Conservation (phyloP, 2,329 filamentous ascomycete species). For the Pseudocercospora fuligena region DNA sequence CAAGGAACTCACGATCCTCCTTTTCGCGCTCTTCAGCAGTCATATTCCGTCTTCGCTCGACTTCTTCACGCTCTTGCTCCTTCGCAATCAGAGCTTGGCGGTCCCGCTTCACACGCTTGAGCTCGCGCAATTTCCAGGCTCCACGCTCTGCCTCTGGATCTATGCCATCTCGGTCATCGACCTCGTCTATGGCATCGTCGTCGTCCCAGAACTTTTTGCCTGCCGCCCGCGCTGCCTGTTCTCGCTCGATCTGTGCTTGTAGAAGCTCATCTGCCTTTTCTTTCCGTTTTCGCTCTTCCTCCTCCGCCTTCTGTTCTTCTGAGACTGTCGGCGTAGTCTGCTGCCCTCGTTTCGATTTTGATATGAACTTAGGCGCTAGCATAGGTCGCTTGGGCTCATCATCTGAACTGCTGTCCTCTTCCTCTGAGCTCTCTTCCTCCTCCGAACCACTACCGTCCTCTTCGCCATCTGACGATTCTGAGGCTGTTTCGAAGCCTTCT, state of each 20-base stretch:
- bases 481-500: slow-evolving; percentile 66
- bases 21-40: slow-evolving; percentile 82
- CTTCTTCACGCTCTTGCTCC: slow-evolving; percentile 84
- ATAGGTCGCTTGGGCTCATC: slow-evolving; percentile 63
- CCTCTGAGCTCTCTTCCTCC: slow-evolving; percentile 55
- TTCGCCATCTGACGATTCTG: slow-evolving; percentile 45
- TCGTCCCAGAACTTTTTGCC: slow-evolving; percentile 89
- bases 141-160: slow-evolving; percentile 88
- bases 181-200: slow-evolving; percentile 67
- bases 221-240: slow-evolving; percentile 73
- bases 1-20: slow-evolving; percentile 81
- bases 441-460: slow-evolving; percentile 45
- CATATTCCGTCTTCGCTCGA: slow-evolving; percentile 85
- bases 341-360: slow-evolving; percentile 62
- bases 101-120: slow-evolving; percentile 85
- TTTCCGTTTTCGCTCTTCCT: slow-evolving; percentile 63
- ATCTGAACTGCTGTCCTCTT: slow-evolving; percentile 63
- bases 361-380: slow-evolving; percentile 69
- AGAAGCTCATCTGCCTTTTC: slow-evolving; percentile 78
- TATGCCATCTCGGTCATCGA: slow-evolving; percentile 86
- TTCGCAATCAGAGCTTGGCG: slow-evolving; percentile 75
- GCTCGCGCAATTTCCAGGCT: slow-evolving; percentile 91
- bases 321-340: slow-evolving; percentile 40
- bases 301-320: slow-evolving; percentile 51
- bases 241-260: slow-evolving; percentile 84